Evolutionary conservation across 2,329 filamentous ascomycete genomes (phyloP), one percentile per base, ranked within the genome.

Genomic region (Kalmusia sp.): DNA sequence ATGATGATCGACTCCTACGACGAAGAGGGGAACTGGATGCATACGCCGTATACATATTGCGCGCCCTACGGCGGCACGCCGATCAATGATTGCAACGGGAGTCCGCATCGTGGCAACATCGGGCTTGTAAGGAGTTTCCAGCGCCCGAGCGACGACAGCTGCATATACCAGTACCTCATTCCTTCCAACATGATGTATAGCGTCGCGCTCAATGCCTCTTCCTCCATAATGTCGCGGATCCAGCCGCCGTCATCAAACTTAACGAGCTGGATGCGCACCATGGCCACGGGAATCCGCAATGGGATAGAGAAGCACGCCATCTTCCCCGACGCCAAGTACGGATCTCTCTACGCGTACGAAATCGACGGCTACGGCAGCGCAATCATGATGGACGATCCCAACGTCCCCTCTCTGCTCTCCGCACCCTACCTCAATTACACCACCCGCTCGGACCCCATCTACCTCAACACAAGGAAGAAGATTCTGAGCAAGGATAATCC

Each of bases 351-450:
- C 62, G 79, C 79, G 8, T 82, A 75, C 59, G 79, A 82, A 60
- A 69, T 81, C 38, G 79, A 82, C 55, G 78, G 78, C 12, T 80
- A 77, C 59, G 73, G 73, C 33, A 62, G 59, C 11, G 67, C 72
- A 39, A 87, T 85, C 58, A 74, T 87, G 15, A 90, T 90, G 87
- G 88, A 90, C 64, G 87, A 90, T 51, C 86, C 88, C 8, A 90
- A 90, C 58, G 81, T 90, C 35, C 87, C 88, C 0, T 87, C 84
- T 14, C 77, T 90, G 1, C 78, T 90, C 17, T 84, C 85, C 0
- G 81, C 87, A 11, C 87, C 87, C 0, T 84, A 88, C 57, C 74
- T 89, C 27, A 82, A 84, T 6, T 90, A 86, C 55, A 59, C 77
- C 0, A 62, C 75, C 4, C 45, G 54, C 3, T 30, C 34, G 28